Conservation (phyloP, 1,284 basidiomycete genomes). For the Leucoagaricus sp. region DNA sequence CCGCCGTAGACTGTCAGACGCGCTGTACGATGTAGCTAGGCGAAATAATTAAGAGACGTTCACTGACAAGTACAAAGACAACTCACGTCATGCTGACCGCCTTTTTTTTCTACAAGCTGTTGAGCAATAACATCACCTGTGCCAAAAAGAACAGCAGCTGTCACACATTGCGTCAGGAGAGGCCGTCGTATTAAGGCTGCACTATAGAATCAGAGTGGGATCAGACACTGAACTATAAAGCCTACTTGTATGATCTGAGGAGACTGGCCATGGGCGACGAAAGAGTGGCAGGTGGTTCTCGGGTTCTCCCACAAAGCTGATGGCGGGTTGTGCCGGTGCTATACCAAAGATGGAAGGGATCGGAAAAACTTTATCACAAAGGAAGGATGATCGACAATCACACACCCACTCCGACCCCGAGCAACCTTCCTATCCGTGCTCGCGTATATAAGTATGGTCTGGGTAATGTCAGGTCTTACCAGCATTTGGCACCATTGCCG, state of each 20-base stretch:
- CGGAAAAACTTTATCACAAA: not conserved
- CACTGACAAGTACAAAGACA: not conserved
- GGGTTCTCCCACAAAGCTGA: too few relatives aligned
- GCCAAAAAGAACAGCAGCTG: slow-evolving; percentile 71
- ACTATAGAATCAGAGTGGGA: slow-evolving; percentile 35
- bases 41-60: not conserved
- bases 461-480: not conserved
- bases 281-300: not conserved
- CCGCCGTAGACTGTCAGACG: slow-evolving; percentile 78
- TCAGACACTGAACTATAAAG: slow-evolving; percentile 4
- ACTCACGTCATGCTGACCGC: slow-evolving; percentile 70
- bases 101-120: slow-evolving; percentile 73
- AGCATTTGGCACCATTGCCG: not conserved
- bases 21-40: slow-evolving; percentile 68
- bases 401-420: not conserved
- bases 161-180: slow-evolving; percentile 61
- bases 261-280: slow-evolving; percentile 28
- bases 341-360: not conserved
- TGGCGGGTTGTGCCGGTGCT: too few relatives aligned
- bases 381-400: not conserved
- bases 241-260: slow-evolving; percentile 56
- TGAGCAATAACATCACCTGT: slow-evolving; percentile 84
- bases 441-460: not conserved
- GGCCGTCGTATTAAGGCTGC: slow-evolving; percentile 64
- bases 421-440: not conserved